phyloP scores from a whole-genome alignment of 2,329 filamentous ascomycete genomes.

The Talaromyces sp. region DNA sequence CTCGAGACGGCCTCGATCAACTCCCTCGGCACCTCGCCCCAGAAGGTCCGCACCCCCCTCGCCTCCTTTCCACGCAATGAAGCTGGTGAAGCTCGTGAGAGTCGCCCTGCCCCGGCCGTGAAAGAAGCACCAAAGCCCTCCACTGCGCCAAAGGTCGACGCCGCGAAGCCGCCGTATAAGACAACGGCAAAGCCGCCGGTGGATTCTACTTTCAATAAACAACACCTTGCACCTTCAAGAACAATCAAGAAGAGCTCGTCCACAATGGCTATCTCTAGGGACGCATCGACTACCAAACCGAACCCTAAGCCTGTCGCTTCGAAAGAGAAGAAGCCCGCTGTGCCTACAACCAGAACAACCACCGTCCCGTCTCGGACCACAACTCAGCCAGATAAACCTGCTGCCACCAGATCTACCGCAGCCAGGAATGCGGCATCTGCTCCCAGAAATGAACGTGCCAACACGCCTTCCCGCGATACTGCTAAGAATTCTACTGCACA shows the following conservation, averaged over 20 bases:
- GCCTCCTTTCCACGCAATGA: constrained; percentile 16
- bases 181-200: constrained; percentile 6
- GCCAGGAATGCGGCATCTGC: constrained; percentile 12
- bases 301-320: constrained; percentile 16
- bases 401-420: constrained; percentile 19
- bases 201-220: constrained; percentile 16
- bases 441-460: constrained; percentile 19
- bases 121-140: background rate
- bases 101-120: background rate
- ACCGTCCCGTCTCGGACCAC: constrained; percentile 15
- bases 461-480: constrained; percentile 25
- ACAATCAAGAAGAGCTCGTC: constrained; percentile 28
- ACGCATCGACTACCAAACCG: constrained; percentile 17
- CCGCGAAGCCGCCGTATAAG: background rate
- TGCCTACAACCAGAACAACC: constrained; percentile 18
- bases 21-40: constrained; percentile 23
- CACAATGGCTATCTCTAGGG: constrained; percentile 24
- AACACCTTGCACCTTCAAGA: constrained; percentile 16
- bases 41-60: constrained; percentile 18
- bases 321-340: constrained; percentile 17
- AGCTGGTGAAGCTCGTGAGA: constrained; percentile 12
- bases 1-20: constrained; percentile 13
- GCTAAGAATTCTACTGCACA: constrained; percentile 20
- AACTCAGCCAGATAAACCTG: constrained; percentile 23
- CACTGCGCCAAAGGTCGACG: background rate